These are phyloP conservation scores for Cokeromyces recurvatus DNA, from an alignment of 371 early-diverging fungal species.

Conservation along the genomic window DNA sequence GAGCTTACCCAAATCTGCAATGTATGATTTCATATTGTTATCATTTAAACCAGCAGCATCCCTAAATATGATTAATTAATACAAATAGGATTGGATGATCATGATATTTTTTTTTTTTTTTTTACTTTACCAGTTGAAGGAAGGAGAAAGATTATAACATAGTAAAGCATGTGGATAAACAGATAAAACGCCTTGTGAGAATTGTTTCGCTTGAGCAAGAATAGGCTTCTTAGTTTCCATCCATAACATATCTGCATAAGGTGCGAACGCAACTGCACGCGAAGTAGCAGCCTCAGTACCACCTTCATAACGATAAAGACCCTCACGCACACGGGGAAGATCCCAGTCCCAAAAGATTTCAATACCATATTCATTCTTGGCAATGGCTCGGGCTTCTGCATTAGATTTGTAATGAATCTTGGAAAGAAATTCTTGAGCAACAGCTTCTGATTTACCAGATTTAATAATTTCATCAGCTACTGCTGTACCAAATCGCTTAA, in stretches of 20 bases:
- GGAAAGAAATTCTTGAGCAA: slow-evolving; percentile 49
- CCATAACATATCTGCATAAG: slow-evolving; percentile 96
- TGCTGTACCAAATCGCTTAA: slow-evolving; percentile 82
- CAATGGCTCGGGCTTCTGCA: slow-evolving; percentile 76
- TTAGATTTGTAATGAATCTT: slow-evolving; percentile 70
- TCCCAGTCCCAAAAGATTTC: slow-evolving; percentile 92
- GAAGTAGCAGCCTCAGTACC: slow-evolving; percentile 87
- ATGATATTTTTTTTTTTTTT: not conserved
- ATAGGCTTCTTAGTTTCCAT: slow-evolving; percentile 97
- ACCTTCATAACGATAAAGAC: slow-evolving; percentile 93
- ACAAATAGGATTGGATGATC: too few species aligned
- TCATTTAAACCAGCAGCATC: slow-evolving; percentile 92
- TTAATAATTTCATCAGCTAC: slow-evolving; percentile 75
- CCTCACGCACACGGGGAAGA: slow-evolving; percentile 90
- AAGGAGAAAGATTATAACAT: slow-evolving; percentile 95
- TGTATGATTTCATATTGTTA: slow-evolving; percentile 78
- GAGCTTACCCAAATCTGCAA: slow-evolving; percentile 81
- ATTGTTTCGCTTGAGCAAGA: slow-evolving; percentile 87
- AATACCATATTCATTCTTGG: slow-evolving; percentile 70
- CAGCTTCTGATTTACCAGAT: slow-evolving; percentile 40
- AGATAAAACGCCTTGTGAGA: slow-evolving; percentile 73
- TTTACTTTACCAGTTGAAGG: slow-evolving; percentile 88
- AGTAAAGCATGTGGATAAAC: slow-evolving; percentile 61
- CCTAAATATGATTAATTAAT: slow-evolving; percentile 9
- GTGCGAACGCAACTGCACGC: slow-evolving; percentile 87